phyloP scores from a whole-genome alignment of 148 eudicot species.

The Agrostemma githago region DNA sequence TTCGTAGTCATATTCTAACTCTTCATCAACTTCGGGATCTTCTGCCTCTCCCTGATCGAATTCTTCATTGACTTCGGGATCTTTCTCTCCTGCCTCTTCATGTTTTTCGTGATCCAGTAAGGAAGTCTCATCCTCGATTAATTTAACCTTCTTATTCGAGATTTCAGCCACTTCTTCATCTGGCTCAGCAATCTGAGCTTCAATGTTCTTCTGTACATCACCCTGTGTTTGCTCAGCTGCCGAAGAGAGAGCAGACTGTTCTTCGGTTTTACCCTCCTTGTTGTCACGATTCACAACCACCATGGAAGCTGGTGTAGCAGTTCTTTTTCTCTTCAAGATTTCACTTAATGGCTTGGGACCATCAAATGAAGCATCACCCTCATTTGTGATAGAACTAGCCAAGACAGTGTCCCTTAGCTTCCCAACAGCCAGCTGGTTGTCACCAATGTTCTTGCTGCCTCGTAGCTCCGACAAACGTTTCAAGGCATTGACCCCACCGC shows the following conservation, averaged over 20 bases:
- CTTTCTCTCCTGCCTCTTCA: conserved; percentile 34
- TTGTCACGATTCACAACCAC: conserved; percentile 12
- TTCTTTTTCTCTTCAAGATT: conserved; percentile 82
- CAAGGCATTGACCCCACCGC: conserved; percentile 43
- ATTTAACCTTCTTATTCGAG: conserved; percentile 28
- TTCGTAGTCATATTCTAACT: conserved; percentile 57
- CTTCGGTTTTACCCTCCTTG: conserved; percentile 23
- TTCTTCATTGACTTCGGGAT: conserved; percentile 43
- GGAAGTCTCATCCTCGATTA: conserved; percentile 26
- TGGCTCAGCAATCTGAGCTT: conserved; percentile 18
- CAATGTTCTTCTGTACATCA: conserved; percentile 24
- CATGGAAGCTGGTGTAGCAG: conserved; percentile 18
- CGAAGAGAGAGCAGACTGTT: conserved; percentile 5
- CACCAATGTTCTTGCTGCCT: conserved; percentile 36
- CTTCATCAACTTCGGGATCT: conserved; percentile 44
- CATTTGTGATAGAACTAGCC: conserved; percentile 34
- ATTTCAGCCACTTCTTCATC: conserved; percentile 29
- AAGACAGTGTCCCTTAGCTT: conserved; percentile 47
- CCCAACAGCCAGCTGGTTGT: conserved; percentile 36
- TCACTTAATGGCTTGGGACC: conserved; percentile 91
- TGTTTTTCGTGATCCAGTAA: conserved; percentile 19
- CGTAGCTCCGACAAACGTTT: conserved; percentile 65
- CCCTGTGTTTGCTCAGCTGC: conserved; percentile 19
- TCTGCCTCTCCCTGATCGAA: conserved; percentile 52
- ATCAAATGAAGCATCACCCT: conserved; percentile 54